These are phyloP conservation scores for Scutellaria galericulata DNA, from an alignment of 257 asterid genomes.

Conservation along the genomic window DNA sequence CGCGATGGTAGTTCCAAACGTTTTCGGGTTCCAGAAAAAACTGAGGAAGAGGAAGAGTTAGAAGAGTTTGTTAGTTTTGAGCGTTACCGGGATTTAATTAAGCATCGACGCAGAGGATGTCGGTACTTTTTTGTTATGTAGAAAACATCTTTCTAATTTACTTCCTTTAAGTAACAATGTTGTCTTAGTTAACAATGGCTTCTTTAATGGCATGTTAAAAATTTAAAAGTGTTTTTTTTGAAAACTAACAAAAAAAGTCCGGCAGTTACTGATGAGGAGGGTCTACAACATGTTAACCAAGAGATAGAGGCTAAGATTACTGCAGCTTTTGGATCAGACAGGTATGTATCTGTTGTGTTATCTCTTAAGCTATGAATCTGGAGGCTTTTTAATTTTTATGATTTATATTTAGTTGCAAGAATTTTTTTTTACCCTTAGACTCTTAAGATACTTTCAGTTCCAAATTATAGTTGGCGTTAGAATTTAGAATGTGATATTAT, in stretches of 20 bases:
- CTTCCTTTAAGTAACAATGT: conserved; percentile 27
- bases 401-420: conserved; percentile 10
- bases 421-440: not conserved
- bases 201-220: conserved; percentile 5
- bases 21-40: conserved; percentile 64
- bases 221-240: conserved; percentile 20
- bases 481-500: not conserved
- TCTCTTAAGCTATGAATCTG: not conserved
- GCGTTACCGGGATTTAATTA: conserved; percentile 99
- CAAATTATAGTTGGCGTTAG: not conserved
- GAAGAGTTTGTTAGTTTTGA: conserved; percentile 99
- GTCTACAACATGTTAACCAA: conserved; percentile 78
- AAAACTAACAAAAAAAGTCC: conserved; percentile 39
- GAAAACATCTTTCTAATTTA: conserved; percentile 38
- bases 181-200: conserved; percentile 26
- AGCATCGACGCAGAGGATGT: conserved; percentile 99
- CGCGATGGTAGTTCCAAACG: conserved; percentile 75
- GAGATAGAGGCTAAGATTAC: conserved; percentile 90
- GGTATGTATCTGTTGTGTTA: conserved; percentile 45
- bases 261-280: conserved; percentile 93
- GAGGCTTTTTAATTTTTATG: conserved; percentile 3
- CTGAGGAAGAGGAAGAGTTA: conserved; percentile 97
- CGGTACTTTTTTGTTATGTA: conserved; percentile 88
- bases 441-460: not conserved
- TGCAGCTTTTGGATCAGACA: conserved; percentile 77